A percentile compares a stretch with the other conserved stretches of the same genome.
phyloP scores from a whole-genome alignment of 1,284 basidiomycete genomes.

The Moesziomyces antarcticus region DNA sequence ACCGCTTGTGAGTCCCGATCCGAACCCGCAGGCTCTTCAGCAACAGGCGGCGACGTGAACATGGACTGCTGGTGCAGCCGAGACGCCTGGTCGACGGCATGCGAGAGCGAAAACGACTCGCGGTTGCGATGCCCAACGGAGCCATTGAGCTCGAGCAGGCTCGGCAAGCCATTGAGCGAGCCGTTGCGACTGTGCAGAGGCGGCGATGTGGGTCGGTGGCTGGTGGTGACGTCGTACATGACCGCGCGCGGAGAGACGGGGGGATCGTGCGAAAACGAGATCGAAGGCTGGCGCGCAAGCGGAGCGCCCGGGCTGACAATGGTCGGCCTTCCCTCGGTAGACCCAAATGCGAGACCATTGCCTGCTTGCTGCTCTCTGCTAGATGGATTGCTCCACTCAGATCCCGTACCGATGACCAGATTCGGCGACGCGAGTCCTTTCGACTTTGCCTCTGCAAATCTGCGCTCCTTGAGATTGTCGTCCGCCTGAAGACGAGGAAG shows the following conservation, averaged over 20 bases:
- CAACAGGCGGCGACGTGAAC: slow-evolving; percentile 7
- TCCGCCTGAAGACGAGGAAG: slow-evolving; percentile 16
- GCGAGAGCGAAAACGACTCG: slow-evolving; percentile 45
- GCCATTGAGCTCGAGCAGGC: slow-evolving; percentile 47
- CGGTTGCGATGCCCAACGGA: slow-evolving; percentile 15
- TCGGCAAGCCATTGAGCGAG: slow-evolving; percentile 47
- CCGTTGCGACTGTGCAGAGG: slow-evolving; percentile 39
- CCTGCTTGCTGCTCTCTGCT: neutral
- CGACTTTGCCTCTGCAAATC: slow-evolving; percentile 38
- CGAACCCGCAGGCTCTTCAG: slow-evolving; percentile 13
- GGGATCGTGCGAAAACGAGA: slow-evolving; percentile 18
- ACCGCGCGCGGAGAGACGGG: slow-evolving; percentile 45
- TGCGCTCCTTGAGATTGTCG: slow-evolving; percentile 3
- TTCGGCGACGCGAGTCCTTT: slow-evolving; percentile 43
- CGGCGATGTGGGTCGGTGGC: slow-evolving; percentile 60
- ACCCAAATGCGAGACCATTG: neutral
- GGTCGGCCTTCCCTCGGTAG: neutral
- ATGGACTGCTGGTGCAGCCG: slow-evolving; percentile 12
- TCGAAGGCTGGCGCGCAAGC: slow-evolving; percentile 12
- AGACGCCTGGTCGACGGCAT: slow-evolving; percentile 42
- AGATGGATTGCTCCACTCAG: slow-evolving; percentile 11
- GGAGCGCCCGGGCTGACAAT: slow-evolving; percentile 4
- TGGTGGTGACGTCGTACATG: slow-evolving; percentile 63
- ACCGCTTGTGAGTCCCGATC: slow-evolving; percentile 16
- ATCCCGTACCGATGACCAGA: slow-evolving; percentile 16